Conservation (phyloP, 2,329 filamentous ascomycete species). For the Cladosporium oxysporum region DNA sequence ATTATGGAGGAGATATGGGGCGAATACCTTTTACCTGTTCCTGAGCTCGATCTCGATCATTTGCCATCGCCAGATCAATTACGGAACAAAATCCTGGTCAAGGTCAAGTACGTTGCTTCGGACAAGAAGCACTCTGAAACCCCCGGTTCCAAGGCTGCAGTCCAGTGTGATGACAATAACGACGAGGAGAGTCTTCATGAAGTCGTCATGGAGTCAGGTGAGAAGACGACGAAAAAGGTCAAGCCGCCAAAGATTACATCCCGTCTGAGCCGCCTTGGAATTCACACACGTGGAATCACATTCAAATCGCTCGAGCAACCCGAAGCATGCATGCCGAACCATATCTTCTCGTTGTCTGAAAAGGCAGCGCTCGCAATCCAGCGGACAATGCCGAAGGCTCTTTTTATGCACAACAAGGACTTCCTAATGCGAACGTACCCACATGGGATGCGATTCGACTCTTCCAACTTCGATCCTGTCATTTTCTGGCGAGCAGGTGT, state of each 20-base stretch:
- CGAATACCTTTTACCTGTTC: slow-evolving; percentile 68
- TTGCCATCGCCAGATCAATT: slow-evolving; percentile 65
- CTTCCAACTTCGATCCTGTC: slow-evolving; percentile 82
- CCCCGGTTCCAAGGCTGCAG: too few species aligned
- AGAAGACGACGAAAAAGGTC: slow-evolving; percentile 41
- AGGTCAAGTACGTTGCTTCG: slow-evolving; percentile 48
- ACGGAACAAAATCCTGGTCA: slow-evolving; percentile 69
- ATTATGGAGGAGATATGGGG: slow-evolving; percentile 92
- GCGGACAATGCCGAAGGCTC: slow-evolving; percentile 52
- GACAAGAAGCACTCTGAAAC: too few species aligned
- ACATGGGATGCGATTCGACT: slow-evolving; percentile 75
- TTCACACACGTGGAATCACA: slow-evolving; percentile 85
- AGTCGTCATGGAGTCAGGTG: slow-evolving; percentile 33
- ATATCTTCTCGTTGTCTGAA: slow-evolving; percentile 66
- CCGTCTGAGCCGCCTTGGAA: slow-evolving; percentile 70
- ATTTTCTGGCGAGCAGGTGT: slow-evolving; percentile 86
- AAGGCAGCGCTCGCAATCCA: slow-evolving; percentile 66
- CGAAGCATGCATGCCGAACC: slow-evolving; percentile 56
- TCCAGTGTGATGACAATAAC: slow-evolving; percentile 27
- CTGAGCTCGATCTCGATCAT: slow-evolving; percentile 58
- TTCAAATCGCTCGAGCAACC: slow-evolving; percentile 72
- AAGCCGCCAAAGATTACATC: slow-evolving; percentile 65
- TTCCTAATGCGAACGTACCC: slow-evolving; percentile 89
- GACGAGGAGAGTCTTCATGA: slow-evolving; percentile 36
- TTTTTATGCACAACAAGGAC: slow-evolving; percentile 80